phyloP scores from a whole-genome alignment of 2,329 filamentous ascomycete species.

The Colletotrichum echinochloae region DNA sequence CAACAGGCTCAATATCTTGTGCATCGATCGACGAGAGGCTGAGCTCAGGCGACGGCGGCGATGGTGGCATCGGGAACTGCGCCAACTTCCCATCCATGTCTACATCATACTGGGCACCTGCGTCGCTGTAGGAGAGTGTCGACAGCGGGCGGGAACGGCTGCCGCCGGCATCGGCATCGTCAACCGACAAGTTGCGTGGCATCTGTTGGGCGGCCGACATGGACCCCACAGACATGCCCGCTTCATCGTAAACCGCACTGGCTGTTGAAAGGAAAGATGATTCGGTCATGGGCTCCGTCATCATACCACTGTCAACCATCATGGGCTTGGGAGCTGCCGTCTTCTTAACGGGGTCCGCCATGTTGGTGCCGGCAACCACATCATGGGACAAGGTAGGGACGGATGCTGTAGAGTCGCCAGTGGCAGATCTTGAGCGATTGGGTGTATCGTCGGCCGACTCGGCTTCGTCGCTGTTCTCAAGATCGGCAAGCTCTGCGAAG shows the following conservation, averaged over 20 bases:
- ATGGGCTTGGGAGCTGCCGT: constrained; percentile 39
- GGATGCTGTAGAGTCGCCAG: constrained; percentile 61
- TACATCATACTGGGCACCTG: constrained; percentile 62
- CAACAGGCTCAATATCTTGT: constrained; percentile 58
- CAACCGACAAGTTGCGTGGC: constrained; percentile 42
- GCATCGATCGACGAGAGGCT: constrained; percentile 59
- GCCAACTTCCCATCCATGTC: constrained; percentile 65
- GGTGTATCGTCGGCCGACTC: constrained; percentile 72
- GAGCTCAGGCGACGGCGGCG: constrained; percentile 52
- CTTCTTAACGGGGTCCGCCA: constrained; percentile 68
- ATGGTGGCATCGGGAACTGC: constrained; percentile 66
- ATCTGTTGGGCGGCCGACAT: constrained; percentile 47
- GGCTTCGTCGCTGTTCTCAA: constrained; percentile 81
- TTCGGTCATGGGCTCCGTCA: constrained; percentile 55
- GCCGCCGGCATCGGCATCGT: constrained; percentile 45
- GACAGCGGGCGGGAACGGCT: constrained; percentile 58
- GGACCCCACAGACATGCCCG: constrained; percentile 54
- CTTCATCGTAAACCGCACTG: constrained; percentile 46
- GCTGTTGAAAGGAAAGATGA: constrained; percentile 41
- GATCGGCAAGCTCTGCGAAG: constrained; percentile 88
- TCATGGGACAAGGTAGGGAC: constrained; percentile 63
- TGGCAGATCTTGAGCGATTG: constrained; percentile 62
- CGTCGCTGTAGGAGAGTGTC: constrained; percentile 63
- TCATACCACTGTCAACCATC: constrained; percentile 59
- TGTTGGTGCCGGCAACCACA: constrained; percentile 71